Evolutionary conservation across 352 stramenopile species (phyloP), one percentile per base, ranked within the genome.

Genomic region (Globisporangium radiosum): DNA sequence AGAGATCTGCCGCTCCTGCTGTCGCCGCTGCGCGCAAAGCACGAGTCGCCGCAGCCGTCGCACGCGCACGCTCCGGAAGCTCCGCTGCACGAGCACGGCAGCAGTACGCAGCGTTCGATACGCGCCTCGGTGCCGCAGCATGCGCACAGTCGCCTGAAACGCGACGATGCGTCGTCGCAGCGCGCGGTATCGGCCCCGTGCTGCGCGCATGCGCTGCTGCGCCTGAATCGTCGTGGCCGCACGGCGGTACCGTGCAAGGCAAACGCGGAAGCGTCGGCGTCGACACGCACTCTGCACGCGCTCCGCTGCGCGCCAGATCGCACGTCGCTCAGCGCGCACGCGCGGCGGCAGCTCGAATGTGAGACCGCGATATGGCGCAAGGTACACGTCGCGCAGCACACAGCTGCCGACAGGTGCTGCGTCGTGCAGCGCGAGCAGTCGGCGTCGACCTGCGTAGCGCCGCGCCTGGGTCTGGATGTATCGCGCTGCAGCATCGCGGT

Each of bases 201-300:
- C 66, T 33, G 74, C 69, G 8, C 75, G 70, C 71, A 85, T 87
- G 2, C 84, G 78, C 5, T 73, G 69, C 5, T 72, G 61, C 0
- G 85, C 73, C 52, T 94, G 85, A 15, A 94, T 83, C 54, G 68
- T 74, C 10, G 70, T 69, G 7, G 78, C 77, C 11, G 82, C 85
- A 15, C 63, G 45, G 47, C 81, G 79, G 48, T 88, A 88, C 7
- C 70, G 57, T 37, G 64, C 56, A 38, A 90, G 72, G 25, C 69
- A 87, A 11, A 67, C 45, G 9, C 73, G 71, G 36, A 91, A 90
- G 40, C 78, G 74, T 39, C 76, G 71, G 9, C 71, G 72, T 0
- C 76, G 81, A 38, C 81, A 86, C 14, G 68, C 65, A 38, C 73
- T 60, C 49, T 94, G 80, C 42, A 94, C 76, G 8, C 71, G 57